A percentile compares a stretch with the other conserved stretches of the same genome.
Evolutionary conservation across 306 rosid genomes (phyloP).

Genomic region (Begonia peltatifolia): DNA sequence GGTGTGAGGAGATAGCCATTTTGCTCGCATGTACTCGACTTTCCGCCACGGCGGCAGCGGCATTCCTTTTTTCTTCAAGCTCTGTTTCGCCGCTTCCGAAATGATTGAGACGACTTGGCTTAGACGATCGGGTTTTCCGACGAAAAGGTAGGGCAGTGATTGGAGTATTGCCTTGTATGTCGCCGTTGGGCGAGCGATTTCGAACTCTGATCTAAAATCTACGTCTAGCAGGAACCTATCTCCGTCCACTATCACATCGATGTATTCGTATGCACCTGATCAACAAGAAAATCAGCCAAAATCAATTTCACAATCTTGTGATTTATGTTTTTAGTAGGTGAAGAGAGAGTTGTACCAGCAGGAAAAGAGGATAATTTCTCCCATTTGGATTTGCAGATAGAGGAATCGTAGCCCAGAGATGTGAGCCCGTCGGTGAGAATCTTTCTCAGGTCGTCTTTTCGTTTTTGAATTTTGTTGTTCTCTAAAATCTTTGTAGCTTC

Average conservation of each 20-base stretch:
- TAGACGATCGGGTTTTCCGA: slow-evolving; percentile 71
- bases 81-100: slow-evolving; percentile 69
- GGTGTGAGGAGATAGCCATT: slow-evolving; percentile 68
- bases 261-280: slow-evolving; percentile 88
- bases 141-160: slow-evolving; percentile 61
- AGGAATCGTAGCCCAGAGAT: slow-evolving; percentile 71
- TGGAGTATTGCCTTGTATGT: slow-evolving; percentile 63
- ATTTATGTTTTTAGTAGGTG: background rate
- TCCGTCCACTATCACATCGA: slow-evolving; percentile 55
- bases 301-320: too few relatives aligned
- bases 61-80: slow-evolving; percentile 91
- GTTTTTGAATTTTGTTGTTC: slow-evolving; percentile 42
- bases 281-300: slow-evolving; percentile 1
- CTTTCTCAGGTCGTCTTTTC: slow-evolving; percentile 61
- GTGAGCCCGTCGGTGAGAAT: slow-evolving; percentile 48
- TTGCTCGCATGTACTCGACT: slow-evolving; percentile 75
- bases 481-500: slow-evolving; percentile 74
- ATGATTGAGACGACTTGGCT: slow-evolving; percentile 51
- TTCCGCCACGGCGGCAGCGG: slow-evolving; percentile 94
- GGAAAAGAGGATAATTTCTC: slow-evolving; percentile 59
- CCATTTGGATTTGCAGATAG: slow-evolving; percentile 85
- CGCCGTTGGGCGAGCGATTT: slow-evolving; percentile 82
- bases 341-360: slow-evolving; percentile 38
- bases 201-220: slow-evolving; percentile 90
- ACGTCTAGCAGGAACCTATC: slow-evolving; percentile 73